Evolutionary conservation across 768 basidiomycete species (phyloP).

Genomic region (Thelephora ganbajun): DNA sequence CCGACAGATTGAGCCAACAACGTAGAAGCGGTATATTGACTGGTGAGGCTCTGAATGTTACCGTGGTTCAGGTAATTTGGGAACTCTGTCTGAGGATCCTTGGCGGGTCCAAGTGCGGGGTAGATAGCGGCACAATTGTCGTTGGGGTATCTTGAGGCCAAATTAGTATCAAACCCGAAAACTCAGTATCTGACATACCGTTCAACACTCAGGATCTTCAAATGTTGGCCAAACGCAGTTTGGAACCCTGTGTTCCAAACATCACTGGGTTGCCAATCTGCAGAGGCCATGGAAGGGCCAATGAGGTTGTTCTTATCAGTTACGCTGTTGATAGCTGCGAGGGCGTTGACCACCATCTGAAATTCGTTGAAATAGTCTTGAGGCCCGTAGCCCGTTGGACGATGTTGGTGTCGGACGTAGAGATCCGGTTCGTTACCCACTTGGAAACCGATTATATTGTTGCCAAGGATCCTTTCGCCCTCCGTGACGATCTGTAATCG

Average conservation of each 20-base stretch:
- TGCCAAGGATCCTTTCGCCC: conserved; percentile 48
- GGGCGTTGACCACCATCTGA: conserved; percentile 28
- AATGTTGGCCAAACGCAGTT: conserved; percentile 23
- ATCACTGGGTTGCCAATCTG: conserved; percentile 35
- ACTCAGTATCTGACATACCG: conserved; percentile 21
- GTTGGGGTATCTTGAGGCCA: conserved; percentile 31
- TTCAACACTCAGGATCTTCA: conserved; percentile 39
- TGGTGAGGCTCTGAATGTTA: conserved; percentile 32
- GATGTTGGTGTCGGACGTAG: conserved; percentile 31
- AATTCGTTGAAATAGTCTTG: conserved; percentile 40
- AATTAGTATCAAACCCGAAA: neutral
- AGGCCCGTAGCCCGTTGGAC: conserved; percentile 20
- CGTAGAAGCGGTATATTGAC: conserved; percentile 36
- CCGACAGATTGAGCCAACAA: conserved; percentile 21
- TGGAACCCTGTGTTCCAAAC: conserved; percentile 40
- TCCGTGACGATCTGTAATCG: conserved; percentile 39
- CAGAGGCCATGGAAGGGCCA: conserved; percentile 49
- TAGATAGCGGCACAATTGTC: conserved; percentile 48
- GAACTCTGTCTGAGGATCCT: conserved; percentile 34
- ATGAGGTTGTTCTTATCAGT: conserved; percentile 34
- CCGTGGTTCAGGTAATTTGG: conserved; percentile 46
- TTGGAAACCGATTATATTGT: conserved; percentile 52
- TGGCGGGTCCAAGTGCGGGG: conserved; percentile 22
- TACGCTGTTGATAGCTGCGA: conserved; percentile 25
- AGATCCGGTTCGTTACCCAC: conserved; percentile 74